phyloP scores from a whole-genome alignment of 73 alveolate species.

The Loxodes magnus region DNA sequence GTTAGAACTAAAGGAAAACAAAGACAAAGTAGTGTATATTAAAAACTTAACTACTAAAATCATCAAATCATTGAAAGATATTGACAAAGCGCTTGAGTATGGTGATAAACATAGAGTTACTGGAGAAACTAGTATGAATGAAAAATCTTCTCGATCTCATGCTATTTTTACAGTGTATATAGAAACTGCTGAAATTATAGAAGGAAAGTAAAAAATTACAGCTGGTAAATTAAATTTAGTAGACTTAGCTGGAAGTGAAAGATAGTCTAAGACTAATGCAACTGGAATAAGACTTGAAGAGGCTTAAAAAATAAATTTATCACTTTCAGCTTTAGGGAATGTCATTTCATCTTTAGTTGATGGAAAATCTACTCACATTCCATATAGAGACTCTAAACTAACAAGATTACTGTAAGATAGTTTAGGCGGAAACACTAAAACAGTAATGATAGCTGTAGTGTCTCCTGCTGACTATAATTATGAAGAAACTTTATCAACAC shows the following conservation, averaged over 20 bases:
- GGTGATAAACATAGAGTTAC: conserved; percentile 45
- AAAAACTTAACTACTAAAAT: conserved; percentile 25
- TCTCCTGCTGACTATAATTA: conserved; percentile 93
- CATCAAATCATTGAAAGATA: conserved; percentile 26
- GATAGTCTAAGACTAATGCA: conserved; percentile 77
- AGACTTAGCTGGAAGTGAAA: conserved; percentile 89
- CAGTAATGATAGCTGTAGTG: conserved; percentile 93
- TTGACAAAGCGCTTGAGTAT: conserved; percentile 21
- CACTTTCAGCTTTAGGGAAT: conserved; percentile 78
- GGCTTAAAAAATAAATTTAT: conserved; percentile 74
- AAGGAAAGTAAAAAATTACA: conserved; percentile 23
- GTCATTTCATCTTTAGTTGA: conserved; percentile 74
- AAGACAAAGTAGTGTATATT: conserved; percentile 29
- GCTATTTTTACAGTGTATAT: conserved; percentile 55
- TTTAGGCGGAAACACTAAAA: conserved; percentile 96
- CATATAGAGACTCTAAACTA: conserved; percentile 74
- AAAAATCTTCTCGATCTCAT: conserved; percentile 61
- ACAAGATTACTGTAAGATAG: conserved; percentile 81
- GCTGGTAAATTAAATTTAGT: conserved; percentile 54
- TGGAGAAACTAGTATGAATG: conserved; percentile 58
- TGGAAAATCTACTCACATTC: conserved; percentile 62
- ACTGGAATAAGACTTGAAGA: conserved; percentile 82
- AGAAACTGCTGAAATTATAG: conserved; percentile 29
- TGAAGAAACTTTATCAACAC: conserved; percentile 91
- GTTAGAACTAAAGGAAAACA: conserved; percentile 46